A percentile compares a stretch with the other conserved stretches of the same genome.
These are phyloP conservation scores for Leccinum variicolor DNA, from an alignment of 768 basidiomycete species.

Conservation along the genomic window DNA sequence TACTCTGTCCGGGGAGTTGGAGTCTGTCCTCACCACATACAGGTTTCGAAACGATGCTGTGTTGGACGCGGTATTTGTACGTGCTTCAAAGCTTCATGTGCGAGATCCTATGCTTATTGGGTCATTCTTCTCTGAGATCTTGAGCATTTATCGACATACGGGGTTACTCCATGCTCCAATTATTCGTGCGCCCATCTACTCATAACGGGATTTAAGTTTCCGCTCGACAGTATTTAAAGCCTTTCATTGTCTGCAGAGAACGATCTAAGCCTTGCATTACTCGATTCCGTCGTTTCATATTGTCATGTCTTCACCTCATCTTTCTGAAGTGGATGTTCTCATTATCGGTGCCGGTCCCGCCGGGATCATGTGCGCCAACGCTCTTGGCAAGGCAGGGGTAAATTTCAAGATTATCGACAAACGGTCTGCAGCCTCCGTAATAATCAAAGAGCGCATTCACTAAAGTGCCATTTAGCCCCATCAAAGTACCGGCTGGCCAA, in stretches of 20 bases:
- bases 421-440: conserved; percentile 24
- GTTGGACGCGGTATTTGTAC: neutral
- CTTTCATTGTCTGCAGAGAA: conserved; percentile 2
- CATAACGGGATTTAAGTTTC: neutral
- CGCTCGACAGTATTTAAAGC: conserved; percentile 1
- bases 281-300: neutral
- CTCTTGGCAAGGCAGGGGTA: conserved; percentile 34
- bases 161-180: too few relatives aligned
- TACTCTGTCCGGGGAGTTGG: neutral
- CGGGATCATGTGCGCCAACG: conserved; percentile 43
- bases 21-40: neutral
- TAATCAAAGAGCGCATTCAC: neutral
- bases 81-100: neutral
- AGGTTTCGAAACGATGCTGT: neutral
- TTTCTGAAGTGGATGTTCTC: conserved; percentile 38
- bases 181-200: neutral
- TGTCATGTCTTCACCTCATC: conserved; percentile 12
- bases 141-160: neutral
- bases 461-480: conserved; percentile 8
- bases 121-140: neutral
- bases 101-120: conserved; percentile 1
- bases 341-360: conserved; percentile 43
- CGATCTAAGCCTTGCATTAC: neutral
- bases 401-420: conserved; percentile 40
- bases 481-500: conserved; percentile 22